A percentile compares a stretch with the other conserved stretches of the same genome.
These are phyloP conservation scores for Sanghuangporus weigelae DNA, from an alignment of 1,284 basidiomycete genomes.

Conservation along the genomic window DNA sequence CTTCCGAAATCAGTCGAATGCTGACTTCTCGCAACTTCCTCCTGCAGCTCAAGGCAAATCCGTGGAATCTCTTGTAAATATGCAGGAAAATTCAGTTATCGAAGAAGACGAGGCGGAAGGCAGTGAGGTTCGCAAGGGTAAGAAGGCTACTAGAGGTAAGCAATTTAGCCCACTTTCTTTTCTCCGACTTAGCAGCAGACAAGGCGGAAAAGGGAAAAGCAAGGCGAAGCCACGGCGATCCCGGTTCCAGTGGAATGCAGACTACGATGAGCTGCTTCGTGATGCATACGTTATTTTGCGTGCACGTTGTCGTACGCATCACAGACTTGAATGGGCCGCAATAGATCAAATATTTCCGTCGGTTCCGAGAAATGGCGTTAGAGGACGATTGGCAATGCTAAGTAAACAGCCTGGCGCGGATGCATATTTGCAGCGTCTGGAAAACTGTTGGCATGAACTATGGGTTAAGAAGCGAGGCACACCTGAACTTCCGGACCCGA, in stretches of 20 bases:
- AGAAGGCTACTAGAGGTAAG: slow-evolving; percentile 3
- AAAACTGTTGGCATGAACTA: slow-evolving; percentile 75
- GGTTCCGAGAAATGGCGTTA: slow-evolving; percentile 60
- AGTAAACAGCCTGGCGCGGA: slow-evolving; percentile 61
- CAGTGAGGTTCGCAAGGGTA: not conserved
- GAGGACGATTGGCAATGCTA: slow-evolving; percentile 58
- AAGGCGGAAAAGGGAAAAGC: slow-evolving; percentile 11
- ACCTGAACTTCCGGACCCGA: slow-evolving; percentile 62
- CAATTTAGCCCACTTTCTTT: not conserved
- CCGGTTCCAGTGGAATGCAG: slow-evolving; percentile 78
- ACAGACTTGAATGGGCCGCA: slow-evolving; percentile 64
- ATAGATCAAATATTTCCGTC: slow-evolving; percentile 76
- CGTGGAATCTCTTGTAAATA: slow-evolving; percentile 36
- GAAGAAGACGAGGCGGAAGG: not conserved
- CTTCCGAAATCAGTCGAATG: slow-evolving; percentile 28
- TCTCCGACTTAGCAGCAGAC: slow-evolving; percentile 19
- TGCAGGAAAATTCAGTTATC: slow-evolving; percentile 20
- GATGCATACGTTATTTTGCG: slow-evolving; percentile 81
- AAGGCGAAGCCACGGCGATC: slow-evolving; percentile 37
- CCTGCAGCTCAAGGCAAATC: slow-evolving; percentile 27
- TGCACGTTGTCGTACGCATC: slow-evolving; percentile 60
- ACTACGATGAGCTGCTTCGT: slow-evolving; percentile 82
- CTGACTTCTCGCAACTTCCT: slow-evolving; percentile 16
- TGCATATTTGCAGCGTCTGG: slow-evolving; percentile 72
- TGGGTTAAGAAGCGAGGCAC: slow-evolving; percentile 72